Evolutionary conservation across 805 yeast species (phyloP).

Genomic region (Saccharomycopsis vini): DNA sequence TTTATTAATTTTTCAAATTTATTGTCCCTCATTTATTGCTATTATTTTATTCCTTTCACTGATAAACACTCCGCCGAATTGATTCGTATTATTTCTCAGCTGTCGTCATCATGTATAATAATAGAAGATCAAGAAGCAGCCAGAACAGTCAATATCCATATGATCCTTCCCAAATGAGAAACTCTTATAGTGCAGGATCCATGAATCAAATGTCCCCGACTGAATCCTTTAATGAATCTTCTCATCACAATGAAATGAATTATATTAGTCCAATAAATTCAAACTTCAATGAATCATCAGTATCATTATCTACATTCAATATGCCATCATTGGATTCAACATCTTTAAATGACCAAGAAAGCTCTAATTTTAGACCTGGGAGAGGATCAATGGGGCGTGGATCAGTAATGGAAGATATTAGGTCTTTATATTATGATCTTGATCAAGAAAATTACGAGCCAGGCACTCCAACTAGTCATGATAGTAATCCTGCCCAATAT

Average conservation of each 20-base stretch:
- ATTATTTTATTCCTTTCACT: too few species aligned
- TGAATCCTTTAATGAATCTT: constrained; percentile 12
- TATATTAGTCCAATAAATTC: constrained; percentile 19
- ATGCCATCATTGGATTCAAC: constrained; percentile 19
- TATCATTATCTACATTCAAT: constrained; percentile 17
- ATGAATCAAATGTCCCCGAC: constrained; percentile 2
- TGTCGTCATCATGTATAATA: too few species aligned
- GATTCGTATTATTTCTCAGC: too few species aligned
- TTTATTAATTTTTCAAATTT: too few species aligned
- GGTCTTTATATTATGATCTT: constrained; percentile 17
- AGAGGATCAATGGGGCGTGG: constrained; percentile 19
- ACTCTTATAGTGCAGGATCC: too few species aligned
- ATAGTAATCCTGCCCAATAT: constrained; percentile 19
- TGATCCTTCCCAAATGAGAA: too few species aligned
- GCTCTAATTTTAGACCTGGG: constrained; percentile 17
- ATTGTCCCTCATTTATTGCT: too few species aligned
- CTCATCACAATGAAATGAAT: constrained; percentile 13
- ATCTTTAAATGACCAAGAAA: constrained; percentile 17
- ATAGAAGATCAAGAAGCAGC: too few species aligned
- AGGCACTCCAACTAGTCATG: constrained; percentile 19
- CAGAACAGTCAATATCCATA: too few species aligned
- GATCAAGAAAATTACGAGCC: constrained; percentile 19
- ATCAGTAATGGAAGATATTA: constrained; percentile 18
- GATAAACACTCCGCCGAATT: too few species aligned
- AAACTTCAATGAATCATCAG: constrained; percentile 18